phyloP scores from a whole-genome alignment of 306 rosid genomes.

The Alnus glutinosa region DNA sequence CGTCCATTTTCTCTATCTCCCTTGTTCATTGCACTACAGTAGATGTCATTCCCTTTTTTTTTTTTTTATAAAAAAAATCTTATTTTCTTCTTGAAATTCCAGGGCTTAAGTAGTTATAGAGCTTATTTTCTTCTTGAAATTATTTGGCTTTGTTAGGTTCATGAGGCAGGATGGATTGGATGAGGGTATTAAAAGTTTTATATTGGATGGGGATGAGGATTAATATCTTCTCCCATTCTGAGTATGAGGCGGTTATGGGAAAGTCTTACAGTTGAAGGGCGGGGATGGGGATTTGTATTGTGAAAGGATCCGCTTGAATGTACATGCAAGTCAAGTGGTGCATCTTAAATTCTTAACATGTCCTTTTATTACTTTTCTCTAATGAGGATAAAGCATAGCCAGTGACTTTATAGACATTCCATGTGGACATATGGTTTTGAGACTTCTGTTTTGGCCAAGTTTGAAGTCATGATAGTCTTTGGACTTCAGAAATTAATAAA shows the following conservation, averaged over 20 bases:
- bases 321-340: neutral
- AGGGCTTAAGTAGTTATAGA: no score
- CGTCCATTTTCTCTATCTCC: neutral
- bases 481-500: neutral
- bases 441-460: neutral
- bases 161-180: neutral
- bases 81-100: no score
- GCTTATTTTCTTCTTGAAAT: neutral
- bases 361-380: neutral
- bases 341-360: conserved; percentile 9
- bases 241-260: no score
- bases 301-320: neutral
- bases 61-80: no score
- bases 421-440: neutral
- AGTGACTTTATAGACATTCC: neutral
- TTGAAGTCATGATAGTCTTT: neutral
- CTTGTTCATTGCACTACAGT: neutral
- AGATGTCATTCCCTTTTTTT: neutral
- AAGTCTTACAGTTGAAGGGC: neutral
- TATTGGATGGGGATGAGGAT: neutral
- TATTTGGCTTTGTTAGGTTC: neutral
- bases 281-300: neutral
- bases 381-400: neutral
- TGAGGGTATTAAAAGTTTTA: neutral
- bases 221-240: no score